phyloP scores from a whole-genome alignment of 2,329 filamentous ascomycete genomes.

The Trichoderma sp. region DNA sequence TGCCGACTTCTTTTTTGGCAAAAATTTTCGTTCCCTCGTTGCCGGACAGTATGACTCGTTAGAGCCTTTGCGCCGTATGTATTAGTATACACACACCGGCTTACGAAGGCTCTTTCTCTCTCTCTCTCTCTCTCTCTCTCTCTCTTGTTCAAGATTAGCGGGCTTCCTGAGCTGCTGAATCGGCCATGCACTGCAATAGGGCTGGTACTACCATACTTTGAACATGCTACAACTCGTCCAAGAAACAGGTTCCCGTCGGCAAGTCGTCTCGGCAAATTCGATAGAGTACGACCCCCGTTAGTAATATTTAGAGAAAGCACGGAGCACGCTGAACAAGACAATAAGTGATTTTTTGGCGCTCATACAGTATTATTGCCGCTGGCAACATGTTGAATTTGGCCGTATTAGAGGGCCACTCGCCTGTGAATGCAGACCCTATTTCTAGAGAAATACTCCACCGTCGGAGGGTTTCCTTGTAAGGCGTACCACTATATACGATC shows the following conservation, averaged over 20 bases:
- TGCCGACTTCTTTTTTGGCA: neutral
- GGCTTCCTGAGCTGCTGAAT: neutral
- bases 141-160: neutral
- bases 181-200: neutral
- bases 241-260: constrained; percentile 1
- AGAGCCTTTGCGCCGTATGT: neutral
- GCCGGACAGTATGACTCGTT: neutral
- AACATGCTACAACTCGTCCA: neutral
- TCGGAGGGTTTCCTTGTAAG: neutral
- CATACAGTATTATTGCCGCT: neutral
- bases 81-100: neutral
- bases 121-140: neutral
- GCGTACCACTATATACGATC: neutral
- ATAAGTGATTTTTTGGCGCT: neutral
- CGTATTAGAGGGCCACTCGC: neutral
- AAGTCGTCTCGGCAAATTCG: neutral
- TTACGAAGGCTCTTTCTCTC: neutral
- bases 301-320: neutral
- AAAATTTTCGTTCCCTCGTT: neutral
- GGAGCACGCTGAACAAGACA: neutral
- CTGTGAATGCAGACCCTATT: neutral
- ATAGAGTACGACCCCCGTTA: neutral
- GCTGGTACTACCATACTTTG: neutral
- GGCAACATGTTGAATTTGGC: neutral
- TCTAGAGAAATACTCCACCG: neutral